Conservation (phyloP, 2,329 filamentous ascomycete species). For the Colletotrichum godetiae region DNA sequence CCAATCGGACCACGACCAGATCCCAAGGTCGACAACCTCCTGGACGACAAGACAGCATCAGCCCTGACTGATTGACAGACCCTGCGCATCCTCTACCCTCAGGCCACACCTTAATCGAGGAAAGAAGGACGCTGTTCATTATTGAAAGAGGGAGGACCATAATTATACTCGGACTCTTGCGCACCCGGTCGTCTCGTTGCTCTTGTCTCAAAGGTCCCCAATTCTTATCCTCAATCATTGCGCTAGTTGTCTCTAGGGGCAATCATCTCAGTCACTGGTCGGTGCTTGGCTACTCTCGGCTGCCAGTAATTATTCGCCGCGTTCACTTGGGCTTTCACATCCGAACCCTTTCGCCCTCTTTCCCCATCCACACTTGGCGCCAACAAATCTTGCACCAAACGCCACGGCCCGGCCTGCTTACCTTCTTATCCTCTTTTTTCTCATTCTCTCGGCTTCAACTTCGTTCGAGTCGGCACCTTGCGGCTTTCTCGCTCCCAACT, state of each 20-base stretch:
- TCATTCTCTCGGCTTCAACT: neutral
- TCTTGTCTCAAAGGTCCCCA: constrained; percentile 24
- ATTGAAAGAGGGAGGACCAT: constrained; percentile 1
- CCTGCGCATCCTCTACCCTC: neutral
- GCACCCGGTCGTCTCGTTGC: constrained; percentile 18
- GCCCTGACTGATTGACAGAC: neutral
- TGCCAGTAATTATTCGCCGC: constrained; percentile 20
- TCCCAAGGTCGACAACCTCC: neutral
- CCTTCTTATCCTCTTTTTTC: constrained; percentile 3
- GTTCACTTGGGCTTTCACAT: constrained; percentile 27
- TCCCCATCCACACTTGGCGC: constrained; percentile 18
- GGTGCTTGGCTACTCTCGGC: constrained; percentile 20
- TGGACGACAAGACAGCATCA: neutral
- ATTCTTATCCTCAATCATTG: constrained; percentile 24
- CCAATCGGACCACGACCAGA: neutral
- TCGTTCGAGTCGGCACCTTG: constrained; percentile 5
- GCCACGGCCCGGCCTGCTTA: constrained; percentile 11
- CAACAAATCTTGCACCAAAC: constrained; percentile 28
- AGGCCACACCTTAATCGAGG: constrained; percentile 2
- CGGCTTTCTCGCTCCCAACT: neutral
- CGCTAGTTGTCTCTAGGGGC: constrained; percentile 34
- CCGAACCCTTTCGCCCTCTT: constrained; percentile 15
- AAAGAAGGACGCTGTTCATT: neutral
- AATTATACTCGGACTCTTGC: constrained; percentile 27
- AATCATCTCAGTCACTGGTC: constrained; percentile 12